Evolutionary conservation across 2,329 filamentous ascomycete genomes (phyloP).

Genomic region (Colletotrichum endophyticum): DNA sequence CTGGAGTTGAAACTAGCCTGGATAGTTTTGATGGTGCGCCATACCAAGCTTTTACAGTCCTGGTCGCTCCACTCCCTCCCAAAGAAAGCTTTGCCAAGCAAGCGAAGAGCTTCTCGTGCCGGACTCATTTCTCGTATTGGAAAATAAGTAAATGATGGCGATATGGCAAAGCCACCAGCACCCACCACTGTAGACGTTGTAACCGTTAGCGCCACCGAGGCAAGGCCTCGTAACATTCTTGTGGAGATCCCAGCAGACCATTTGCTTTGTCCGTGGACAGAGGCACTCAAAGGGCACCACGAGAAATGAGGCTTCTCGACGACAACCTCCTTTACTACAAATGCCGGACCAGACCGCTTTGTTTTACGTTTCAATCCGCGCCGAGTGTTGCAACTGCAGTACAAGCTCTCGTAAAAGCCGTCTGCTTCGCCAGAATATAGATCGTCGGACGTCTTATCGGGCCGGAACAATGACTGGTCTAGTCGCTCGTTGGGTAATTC

Average conservation of each 20-base stretch:
- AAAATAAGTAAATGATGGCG: background rate
- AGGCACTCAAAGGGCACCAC: background rate
- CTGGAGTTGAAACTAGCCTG: background rate
- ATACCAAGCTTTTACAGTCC: background rate
- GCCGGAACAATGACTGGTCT: background rate
- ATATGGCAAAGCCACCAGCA: background rate
- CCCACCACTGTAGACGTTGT: background rate
- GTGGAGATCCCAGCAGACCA: background rate
- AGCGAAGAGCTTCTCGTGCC: background rate
- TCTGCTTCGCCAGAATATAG: too few species aligned
- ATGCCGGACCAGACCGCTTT: background rate
- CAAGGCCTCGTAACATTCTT: background rate
- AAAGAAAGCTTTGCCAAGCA: background rate
- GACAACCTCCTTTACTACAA: background rate
- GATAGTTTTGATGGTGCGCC: background rate
- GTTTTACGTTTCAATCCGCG: background rate
- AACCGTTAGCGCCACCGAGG: background rate
- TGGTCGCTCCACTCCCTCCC: background rate
- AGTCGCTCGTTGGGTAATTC: background rate
- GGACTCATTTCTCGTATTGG: background rate
- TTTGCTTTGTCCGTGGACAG: background rate
- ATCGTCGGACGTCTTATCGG: background rate
- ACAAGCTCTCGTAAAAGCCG: background rate
- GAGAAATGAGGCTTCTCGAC: background rate
- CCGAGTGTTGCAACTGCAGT: background rate